These are phyloP conservation scores for Solanum corneliomulleri DNA, from an alignment of 257 asterid species.

Conservation along the genomic window DNA sequence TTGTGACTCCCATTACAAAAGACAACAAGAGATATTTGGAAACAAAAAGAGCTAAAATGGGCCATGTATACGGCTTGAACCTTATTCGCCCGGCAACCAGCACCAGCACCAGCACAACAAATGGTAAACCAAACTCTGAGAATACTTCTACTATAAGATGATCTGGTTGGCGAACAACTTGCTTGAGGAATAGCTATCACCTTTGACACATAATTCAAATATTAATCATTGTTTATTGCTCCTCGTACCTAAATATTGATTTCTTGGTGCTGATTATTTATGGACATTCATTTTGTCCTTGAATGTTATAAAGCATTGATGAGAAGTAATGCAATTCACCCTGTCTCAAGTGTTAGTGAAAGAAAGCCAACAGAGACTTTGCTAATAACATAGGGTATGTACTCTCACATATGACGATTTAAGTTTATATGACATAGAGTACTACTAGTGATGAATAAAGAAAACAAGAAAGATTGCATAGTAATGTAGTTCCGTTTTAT, in stretches of 20 bases:
- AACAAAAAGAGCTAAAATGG: slow-evolving; percentile 91
- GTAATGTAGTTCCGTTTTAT: not conserved
- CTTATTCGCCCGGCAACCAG: slow-evolving; percentile 40
- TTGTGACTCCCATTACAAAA: slow-evolving; percentile 61
- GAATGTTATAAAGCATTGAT: not conserved
- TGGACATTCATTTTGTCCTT: not conserved
- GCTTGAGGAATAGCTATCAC: not conserved
- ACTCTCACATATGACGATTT: not conserved
- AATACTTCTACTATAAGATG: not conserved
- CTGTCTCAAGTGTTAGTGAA: not conserved
- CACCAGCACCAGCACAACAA: slow-evolving; percentile 32
- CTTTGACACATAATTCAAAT: not conserved
- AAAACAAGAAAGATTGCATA: not conserved
- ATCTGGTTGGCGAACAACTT: not conserved
- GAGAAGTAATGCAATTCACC: not conserved
- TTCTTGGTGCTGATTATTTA: not conserved
- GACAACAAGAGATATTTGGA: slow-evolving; percentile 85
- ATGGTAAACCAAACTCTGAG: slow-evolving; percentile 14
- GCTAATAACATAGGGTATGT: not conserved
- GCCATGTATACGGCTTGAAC: slow-evolving; percentile 70
- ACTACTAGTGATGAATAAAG: not conserved
- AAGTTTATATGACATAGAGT: not conserved
- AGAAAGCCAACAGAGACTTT: not conserved
- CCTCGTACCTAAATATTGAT: not conserved
- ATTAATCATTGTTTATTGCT: not conserved